These are phyloP conservation scores for Geotrichum carabidarum DNA, from an alignment of 1,139 yeast species.

Conservation along the genomic window DNA sequence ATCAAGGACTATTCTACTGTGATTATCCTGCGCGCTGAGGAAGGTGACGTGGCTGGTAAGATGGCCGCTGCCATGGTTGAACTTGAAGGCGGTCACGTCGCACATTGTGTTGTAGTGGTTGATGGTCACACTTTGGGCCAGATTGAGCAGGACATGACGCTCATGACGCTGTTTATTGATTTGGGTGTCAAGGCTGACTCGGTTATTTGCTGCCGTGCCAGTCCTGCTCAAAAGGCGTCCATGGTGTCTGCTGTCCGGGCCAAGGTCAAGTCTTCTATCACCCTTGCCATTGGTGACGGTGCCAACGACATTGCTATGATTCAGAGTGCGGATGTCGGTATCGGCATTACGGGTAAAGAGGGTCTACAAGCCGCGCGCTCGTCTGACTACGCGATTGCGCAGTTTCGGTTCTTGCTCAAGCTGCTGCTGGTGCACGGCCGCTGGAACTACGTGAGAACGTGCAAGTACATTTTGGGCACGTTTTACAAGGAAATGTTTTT, in stretches of 20 bases:
- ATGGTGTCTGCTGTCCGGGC: slow-evolving; percentile 77
- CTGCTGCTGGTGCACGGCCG: slow-evolving; percentile 89
- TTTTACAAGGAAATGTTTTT: slow-evolving; percentile 90
- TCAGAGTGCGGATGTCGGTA: slow-evolving; percentile 96
- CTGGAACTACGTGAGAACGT: slow-evolving; percentile 86
- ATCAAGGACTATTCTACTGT: slow-evolving; percentile 91
- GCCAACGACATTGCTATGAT: slow-evolving; percentile 99
- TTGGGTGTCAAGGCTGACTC: slow-evolving; percentile 84
- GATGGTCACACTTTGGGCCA: slow-evolving; percentile 80
- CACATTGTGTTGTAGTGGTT: slow-evolving; percentile 88
- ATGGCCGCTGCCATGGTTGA: slow-evolving; percentile 59
- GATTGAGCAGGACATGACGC: slow-evolving; percentile 65
- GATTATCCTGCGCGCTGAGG: slow-evolving; percentile 61
- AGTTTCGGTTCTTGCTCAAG: slow-evolving; percentile 77
- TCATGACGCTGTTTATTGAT: slow-evolving; percentile 72
- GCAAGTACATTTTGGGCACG: slow-evolving; percentile 87
- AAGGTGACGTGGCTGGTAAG: slow-evolving; percentile 43
- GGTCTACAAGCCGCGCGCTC: slow-evolving; percentile 95
- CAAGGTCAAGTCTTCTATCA: slow-evolving; percentile 61
- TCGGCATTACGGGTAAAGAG: slow-evolving; percentile 95
- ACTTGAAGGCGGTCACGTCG: slow-evolving; percentile 64
- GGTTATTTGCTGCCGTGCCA: slow-evolving; percentile 91
- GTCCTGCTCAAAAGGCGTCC: slow-evolving; percentile 91
- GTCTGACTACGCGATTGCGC: slow-evolving; percentile 93
- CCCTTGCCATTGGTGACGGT: slow-evolving; percentile 98